Evolutionary conservation across 106 monocot genomes (phyloP).

Genomic region (Acanthochlamys bracteata): DNA sequence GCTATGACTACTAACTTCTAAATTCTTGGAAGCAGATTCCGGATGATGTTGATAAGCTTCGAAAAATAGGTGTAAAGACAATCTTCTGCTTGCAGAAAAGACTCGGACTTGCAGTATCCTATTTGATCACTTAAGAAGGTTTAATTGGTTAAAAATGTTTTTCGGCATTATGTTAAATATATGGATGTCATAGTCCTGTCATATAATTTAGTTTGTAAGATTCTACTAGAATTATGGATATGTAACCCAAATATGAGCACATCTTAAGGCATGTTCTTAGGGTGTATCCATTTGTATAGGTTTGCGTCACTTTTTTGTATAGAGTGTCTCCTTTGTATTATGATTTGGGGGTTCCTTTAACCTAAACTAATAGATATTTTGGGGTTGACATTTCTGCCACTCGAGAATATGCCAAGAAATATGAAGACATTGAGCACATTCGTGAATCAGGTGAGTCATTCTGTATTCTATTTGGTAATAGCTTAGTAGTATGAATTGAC

Average conservation of each 20-base stretch:
- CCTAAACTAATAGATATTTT: conserved; percentile 68
- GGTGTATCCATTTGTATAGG: too few species aligned
- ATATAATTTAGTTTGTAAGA: not conserved
- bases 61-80: conserved; percentile 79
- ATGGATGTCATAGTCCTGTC: not conserved
- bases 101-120: conserved; percentile 96
- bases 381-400: conserved; percentile 81
- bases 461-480: not conserved
- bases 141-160: not conserved
- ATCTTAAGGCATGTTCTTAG: too few species aligned
- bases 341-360: conserved; percentile 13
- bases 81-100: conserved; percentile 94
- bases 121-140: not conserved
- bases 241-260: too few species aligned
- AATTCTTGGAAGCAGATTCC: conserved; percentile 45
- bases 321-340: not conserved
- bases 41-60: conserved; percentile 90
- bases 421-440: conserved; percentile 61
- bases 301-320: too few species aligned
- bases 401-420: conserved; percentile 61
- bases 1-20: not conserved
- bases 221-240: too few species aligned
- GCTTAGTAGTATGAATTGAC: not conserved
- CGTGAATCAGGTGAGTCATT: conserved; percentile 73
- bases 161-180: not conserved